A percentile compares a stretch with the other conserved stretches of the same genome.
Evolutionary conservation across 495 filamentous ascomycete species (phyloP).

Genomic region (Evansstolkia leycettana): DNA sequence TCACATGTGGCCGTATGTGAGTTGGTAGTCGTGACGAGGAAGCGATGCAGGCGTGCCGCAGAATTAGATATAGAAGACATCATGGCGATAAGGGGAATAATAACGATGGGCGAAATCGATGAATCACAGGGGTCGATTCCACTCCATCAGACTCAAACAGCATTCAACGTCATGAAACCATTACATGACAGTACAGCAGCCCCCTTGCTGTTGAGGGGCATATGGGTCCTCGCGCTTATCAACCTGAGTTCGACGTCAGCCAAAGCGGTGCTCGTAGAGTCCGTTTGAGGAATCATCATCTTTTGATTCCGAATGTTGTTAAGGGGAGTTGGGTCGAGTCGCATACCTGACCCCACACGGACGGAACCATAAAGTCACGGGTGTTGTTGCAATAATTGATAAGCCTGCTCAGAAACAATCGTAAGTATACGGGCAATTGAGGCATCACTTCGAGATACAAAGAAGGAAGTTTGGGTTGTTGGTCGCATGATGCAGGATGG

Average conservation of each 20-base stretch:
- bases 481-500: too few species aligned
- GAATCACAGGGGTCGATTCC: not conserved
- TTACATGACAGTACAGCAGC: constrained; percentile 94
- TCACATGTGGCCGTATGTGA: constrained; percentile 1
- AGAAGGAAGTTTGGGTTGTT: too few species aligned
- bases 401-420: constrained; percentile 43
- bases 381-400: constrained; percentile 95
- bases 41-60: not conserved
- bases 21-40: constrained; percentile 3
- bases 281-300: too few species aligned
- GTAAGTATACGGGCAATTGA: too few species aligned
- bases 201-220: constrained; percentile 76
- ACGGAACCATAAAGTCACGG: constrained; percentile 97
- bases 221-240: constrained; percentile 94
- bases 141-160: constrained; percentile 4
- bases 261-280: constrained; percentile 2
- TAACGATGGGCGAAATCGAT: constrained; percentile 3
- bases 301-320: constrained; percentile 3
- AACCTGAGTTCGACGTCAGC: constrained; percentile 33
- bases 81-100: constrained; percentile 22
- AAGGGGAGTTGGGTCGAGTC: constrained; percentile 3
- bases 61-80: constrained; percentile 16
- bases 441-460: too few species aligned
- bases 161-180: constrained; percentile 19
- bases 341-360: constrained; percentile 84